Evolutionary conservation across 2,329 filamentous ascomycete genomes (phyloP).

Genomic region (Zymoseptoria pseudotritici): DNA sequence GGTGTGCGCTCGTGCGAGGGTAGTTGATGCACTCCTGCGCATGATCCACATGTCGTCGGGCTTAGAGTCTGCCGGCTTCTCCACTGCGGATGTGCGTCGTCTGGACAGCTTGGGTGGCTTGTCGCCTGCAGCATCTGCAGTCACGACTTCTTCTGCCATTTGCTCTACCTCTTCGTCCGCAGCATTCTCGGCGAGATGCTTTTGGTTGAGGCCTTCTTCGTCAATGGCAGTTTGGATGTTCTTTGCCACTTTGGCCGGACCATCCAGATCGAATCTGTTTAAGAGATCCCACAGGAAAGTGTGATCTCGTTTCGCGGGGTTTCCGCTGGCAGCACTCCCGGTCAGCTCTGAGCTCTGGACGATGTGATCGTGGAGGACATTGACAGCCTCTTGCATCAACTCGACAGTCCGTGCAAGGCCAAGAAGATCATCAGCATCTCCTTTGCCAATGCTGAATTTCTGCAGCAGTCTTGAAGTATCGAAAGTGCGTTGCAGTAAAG

Average conservation of each 20-base stretch:
- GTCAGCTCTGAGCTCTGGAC: constrained; percentile 25
- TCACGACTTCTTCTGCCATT: constrained; percentile 64
- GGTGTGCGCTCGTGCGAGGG: constrained; percentile 59
- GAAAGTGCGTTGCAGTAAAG: constrained; percentile 65
- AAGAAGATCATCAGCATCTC: constrained; percentile 86
- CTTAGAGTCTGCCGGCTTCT: constrained; percentile 10
- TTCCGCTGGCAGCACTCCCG: constrained; percentile 26
- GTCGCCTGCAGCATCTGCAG: constrained; percentile 54
- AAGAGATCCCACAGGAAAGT: constrained; percentile 31
- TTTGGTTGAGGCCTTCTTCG: constrained; percentile 78
- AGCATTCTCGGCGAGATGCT: constrained; percentile 68
- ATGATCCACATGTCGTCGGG: constrained; percentile 55
- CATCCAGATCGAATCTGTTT: constrained; percentile 56
- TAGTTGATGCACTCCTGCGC: constrained; percentile 57
- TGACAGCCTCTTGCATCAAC: constrained; percentile 60
- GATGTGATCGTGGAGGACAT: constrained; percentile 34
- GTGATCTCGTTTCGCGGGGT: constrained; percentile 7
- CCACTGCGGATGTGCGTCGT: constrained; percentile 11
- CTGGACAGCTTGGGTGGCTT: constrained; percentile 33
- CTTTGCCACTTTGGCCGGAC: constrained; percentile 60
- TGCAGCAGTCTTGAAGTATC: constrained; percentile 87
- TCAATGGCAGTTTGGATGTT: constrained; percentile 76
- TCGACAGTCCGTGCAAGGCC: constrained; percentile 73
- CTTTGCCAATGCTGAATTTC: constrained; percentile 85
- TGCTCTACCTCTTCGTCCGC: constrained; percentile 63